phyloP scores from a whole-genome alignment of 768 basidiomycete species.

The Suillus americanus region DNA sequence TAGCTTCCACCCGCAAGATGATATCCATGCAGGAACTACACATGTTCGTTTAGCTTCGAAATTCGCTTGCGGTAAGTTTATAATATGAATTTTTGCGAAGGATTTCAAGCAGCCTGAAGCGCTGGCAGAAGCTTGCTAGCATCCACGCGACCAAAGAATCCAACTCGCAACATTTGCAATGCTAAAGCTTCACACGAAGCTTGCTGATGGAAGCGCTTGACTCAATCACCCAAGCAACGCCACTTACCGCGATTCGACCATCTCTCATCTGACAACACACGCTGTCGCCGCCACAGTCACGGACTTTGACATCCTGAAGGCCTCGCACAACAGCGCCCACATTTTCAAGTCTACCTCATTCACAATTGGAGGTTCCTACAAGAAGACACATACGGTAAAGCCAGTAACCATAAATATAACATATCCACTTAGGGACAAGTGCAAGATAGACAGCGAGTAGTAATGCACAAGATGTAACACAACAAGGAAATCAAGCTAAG shows the following conservation, averaged over 20 bases:
- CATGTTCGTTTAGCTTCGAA: not conserved
- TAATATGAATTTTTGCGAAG: too few species aligned
- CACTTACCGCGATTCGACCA: too few species aligned
- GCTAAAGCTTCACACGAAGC: too few species aligned
- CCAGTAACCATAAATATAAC: not conserved
- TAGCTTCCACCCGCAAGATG: too few species aligned
- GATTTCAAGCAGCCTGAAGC: not conserved
- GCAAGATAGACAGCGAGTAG: not conserved
- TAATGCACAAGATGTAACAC: constrained; percentile 7
- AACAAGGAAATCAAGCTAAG: constrained; percentile 10
- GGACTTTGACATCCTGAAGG: not conserved
- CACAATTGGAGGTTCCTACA: not conserved
- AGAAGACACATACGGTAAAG: not conserved
- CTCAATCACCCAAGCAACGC: not conserved
- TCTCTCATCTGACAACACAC: too few species aligned
- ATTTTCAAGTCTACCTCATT: not conserved
- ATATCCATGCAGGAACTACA: too few species aligned
- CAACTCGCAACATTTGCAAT: too few species aligned
- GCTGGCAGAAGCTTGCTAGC: too few species aligned
- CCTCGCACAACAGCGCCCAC: not conserved
- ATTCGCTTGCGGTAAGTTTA: not conserved
- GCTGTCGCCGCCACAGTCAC: not conserved
- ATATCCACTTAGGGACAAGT: not conserved
- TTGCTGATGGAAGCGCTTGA: too few species aligned
- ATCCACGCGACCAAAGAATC: too few species aligned